Percentiles rank a stretch among this genome's conserved stretches.
Evolutionary conservation across 306 rosid species (phyloP).

Genomic region (Cercis canadensis): DNA sequence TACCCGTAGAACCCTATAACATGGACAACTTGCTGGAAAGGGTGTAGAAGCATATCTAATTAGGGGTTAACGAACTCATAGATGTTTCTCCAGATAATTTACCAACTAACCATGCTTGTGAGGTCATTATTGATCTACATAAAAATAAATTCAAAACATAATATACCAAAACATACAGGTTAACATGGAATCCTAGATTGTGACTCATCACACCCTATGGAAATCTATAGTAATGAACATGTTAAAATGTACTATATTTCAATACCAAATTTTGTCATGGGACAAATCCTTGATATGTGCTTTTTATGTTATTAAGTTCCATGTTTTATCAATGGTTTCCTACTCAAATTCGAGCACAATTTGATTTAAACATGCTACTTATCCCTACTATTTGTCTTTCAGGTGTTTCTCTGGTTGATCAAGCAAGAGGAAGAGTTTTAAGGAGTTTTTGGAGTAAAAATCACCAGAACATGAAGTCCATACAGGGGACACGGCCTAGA

Average conservation of each 20-base stretch:
- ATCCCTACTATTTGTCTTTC: too few relatives aligned
- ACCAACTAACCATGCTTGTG: conserved; percentile 56
- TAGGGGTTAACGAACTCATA: conserved; percentile 31
- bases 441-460: too few relatives aligned
- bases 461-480: too few relatives aligned
- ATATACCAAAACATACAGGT: neutral
- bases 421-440: too few relatives aligned
- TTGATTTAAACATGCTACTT: too few relatives aligned
- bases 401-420: too few relatives aligned
- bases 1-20: neutral
- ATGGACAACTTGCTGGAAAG: conserved; percentile 9
- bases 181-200: neutral
- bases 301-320: too few relatives aligned
- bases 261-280: neutral
- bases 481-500: too few relatives aligned
- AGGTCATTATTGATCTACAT: conserved; percentile 56
- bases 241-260: neutral
- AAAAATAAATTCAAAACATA: neutral
- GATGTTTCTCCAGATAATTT: conserved; percentile 31
- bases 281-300: too few relatives aligned
- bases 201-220: neutral
- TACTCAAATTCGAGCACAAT: too few relatives aligned
- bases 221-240: neutral
- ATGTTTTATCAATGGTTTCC: too few relatives aligned
- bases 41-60: conserved; percentile 26